A percentile compares a stretch with the other conserved stretches of the same genome.
phyloP scores from a whole-genome alignment of 164 flowering plant genomes.

The Macadamia integrifolia region DNA sequence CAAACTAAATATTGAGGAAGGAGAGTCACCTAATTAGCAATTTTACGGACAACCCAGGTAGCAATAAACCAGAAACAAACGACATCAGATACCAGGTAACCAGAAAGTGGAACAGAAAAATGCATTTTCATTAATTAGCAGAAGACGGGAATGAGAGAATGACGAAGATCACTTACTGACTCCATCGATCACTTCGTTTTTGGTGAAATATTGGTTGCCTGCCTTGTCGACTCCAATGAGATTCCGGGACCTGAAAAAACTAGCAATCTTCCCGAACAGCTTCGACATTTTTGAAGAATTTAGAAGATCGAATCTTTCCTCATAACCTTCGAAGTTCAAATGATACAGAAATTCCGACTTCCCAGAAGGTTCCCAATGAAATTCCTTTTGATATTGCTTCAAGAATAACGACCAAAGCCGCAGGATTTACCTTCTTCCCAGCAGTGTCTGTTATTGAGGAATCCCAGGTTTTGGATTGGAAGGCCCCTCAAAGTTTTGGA shows the following conservation, averaged over 20 bases:
- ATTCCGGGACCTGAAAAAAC: conserved; percentile 46
- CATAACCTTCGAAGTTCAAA: conserved; percentile 5
- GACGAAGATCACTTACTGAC: conserved; percentile 45
- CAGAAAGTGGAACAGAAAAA: not conserved
- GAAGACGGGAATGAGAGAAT: not conserved
- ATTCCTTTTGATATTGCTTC: too few species aligned
- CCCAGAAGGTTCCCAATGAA: too few species aligned
- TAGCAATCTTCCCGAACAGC: conserved; percentile 45
- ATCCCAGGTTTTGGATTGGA: too few species aligned
- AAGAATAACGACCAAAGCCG: too few species aligned
- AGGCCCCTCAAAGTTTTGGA: too few species aligned
- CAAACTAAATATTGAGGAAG: too few species aligned
- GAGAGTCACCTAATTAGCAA: not conserved
- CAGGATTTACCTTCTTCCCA: too few species aligned
- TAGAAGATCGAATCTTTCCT: conserved; percentile 3
- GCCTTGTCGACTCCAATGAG: conserved; percentile 62
- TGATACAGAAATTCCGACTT: not conserved
- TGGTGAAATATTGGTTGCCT: conserved; percentile 76
- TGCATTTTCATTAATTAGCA: too few species aligned
- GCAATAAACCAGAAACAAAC: not conserved
- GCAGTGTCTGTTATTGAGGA: too few species aligned
- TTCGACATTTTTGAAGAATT: conserved; percentile 50
- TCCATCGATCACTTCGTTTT: conserved; percentile 70
- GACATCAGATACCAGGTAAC: not conserved
- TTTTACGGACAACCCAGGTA: not conserved